Evolutionary conservation across 2,329 filamentous ascomycete genomes (phyloP).

Genomic region (Lasiodiplodia hormozganensis): DNA sequence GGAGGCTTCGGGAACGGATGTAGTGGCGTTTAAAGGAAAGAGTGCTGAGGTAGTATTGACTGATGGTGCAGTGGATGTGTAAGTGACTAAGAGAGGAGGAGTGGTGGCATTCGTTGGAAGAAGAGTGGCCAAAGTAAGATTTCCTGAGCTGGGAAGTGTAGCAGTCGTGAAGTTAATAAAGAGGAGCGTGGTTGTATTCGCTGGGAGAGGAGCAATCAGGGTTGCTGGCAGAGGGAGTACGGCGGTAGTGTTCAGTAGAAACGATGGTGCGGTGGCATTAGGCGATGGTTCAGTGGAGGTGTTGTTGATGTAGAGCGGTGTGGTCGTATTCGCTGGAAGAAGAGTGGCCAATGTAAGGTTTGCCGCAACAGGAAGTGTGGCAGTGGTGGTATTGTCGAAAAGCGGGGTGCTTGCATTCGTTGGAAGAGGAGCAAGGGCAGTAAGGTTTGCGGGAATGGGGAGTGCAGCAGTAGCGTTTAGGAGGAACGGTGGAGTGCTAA

Average conservation of each 20-base stretch:
- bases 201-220: neutral
- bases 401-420: neutral
- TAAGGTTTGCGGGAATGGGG: neutral
- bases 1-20: neutral
- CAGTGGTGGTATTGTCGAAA: neutral
- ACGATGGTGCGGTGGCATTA: neutral
- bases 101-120: neutral
- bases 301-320: neutral
- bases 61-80: neutral
- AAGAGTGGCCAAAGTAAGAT: neutral
- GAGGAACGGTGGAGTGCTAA: neutral
- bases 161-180: neutral
- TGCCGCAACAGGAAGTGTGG: neutral
- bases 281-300: neutral
- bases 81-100: neutral
- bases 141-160: neutral
- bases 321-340: neutral
- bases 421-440: neutral
- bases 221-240: neutral
- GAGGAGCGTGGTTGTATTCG: neutral
- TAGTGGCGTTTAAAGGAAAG: neutral
- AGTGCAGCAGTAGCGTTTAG: neutral
- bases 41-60: neutral
- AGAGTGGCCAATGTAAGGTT: neutral
- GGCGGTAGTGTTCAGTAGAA: neutral